Evolutionary conservation across 108 stramenopile species (phyloP), one percentile per base, ranked within the genome.

Genomic region (Skeletonema menzelii): DNA sequence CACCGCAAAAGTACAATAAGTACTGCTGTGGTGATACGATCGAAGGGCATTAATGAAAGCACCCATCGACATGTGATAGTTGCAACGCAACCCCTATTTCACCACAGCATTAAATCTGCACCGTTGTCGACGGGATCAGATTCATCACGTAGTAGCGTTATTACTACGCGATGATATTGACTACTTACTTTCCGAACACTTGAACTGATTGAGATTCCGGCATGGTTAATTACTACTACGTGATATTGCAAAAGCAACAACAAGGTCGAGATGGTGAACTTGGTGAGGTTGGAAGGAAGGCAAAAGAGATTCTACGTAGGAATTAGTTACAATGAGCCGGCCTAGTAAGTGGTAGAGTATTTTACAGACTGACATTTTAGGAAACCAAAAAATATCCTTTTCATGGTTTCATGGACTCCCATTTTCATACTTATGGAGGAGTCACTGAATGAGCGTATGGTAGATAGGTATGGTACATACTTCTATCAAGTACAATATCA

Each of bases 101-200:
- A 58, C 1, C 24, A 14, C 57, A 24, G 57, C 57, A 58, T 58
- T 4, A 24, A 58, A 24, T 24, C 57, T 58, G 57, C 57, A 24
- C 27, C 57, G 24, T 58, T 24, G 26, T 58, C 57, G 57, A 27
- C 57, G 40, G 40, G 40, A 66, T 56, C 27, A 28, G 64, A 17
- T 28, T 55, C 46, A 53, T 31, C 65, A 27, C 40, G 40, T n/a
- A 42, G 40, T 42, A 42, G 2, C 15, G 40, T 27, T 35, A 22
- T 44, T 32, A 30, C 27, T 24, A 44, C 38, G 38, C 63, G 32
- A 63, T 27, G 27, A 66, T 30, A 22, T 28, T 15, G 53, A 37
- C 24, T 37, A 94, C 93, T 91, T 79, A 94, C 93, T 94, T 94
- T 91, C 93, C 93, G 76, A 94, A 94, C 17, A 94, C 93, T 86